These are phyloP conservation scores for Vitis hybrid DNA, from an alignment of 177 flowering plant genomes.

Conservation along the genomic window DNA sequence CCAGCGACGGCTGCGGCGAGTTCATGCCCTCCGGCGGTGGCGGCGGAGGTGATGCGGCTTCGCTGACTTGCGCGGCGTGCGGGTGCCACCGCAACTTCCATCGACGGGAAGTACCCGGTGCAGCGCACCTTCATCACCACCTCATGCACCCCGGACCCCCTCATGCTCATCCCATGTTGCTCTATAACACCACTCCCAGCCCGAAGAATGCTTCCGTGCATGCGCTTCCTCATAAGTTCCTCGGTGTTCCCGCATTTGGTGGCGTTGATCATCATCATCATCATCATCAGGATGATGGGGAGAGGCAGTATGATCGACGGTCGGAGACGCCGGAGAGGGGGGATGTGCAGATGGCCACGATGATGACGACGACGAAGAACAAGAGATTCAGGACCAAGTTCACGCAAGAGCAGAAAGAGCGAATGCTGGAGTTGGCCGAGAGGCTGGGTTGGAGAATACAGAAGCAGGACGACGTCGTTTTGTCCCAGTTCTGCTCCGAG, in stretches of 20 bases:
- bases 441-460: constrained; percentile 47
- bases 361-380: not conserved
- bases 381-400: constrained; percentile 54
- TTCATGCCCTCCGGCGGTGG: constrained; percentile 34
- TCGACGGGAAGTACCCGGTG: constrained; percentile 26
- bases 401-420: constrained; percentile 52
- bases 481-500: constrained; percentile 45
- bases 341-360: constrained; percentile 1
- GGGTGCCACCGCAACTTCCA: constrained; percentile 63
- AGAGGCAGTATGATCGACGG: constrained; percentile 18
- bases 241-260: not conserved
- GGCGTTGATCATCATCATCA: not conserved
- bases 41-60: not conserved
- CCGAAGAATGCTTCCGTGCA: not conserved
- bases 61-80: constrained; percentile 48
- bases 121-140: constrained; percentile 9
- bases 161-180: constrained; percentile 7
- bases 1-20: constrained; percentile 53
- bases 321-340: constrained; percentile 36
- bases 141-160: not conserved
- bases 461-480: constrained; percentile 35
- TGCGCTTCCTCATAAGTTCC: not conserved
- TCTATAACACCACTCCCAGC: constrained; percentile 5
- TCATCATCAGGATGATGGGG: constrained; percentile 1
- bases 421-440: constrained; percentile 53